Evolutionary conservation across 441 rosid species (phyloP).

Genomic region (Brassica hybrid): DNA sequence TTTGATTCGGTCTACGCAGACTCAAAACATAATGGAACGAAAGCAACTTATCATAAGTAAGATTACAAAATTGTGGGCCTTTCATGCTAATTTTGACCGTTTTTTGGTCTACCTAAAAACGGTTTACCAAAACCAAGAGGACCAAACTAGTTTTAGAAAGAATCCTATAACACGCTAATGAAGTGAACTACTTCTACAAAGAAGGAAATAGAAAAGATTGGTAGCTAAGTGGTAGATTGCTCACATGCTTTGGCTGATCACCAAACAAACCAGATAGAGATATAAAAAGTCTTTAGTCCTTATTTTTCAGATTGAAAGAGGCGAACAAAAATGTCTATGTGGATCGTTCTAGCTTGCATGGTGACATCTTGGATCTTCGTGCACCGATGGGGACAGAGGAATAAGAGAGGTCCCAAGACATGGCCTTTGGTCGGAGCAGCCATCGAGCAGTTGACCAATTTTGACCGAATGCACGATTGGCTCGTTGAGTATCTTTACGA

Average conservation of each 20-base stretch:
- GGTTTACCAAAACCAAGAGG: constrained; percentile 25
- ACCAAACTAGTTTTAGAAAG: neutral
- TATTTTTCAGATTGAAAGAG: constrained; percentile 14
- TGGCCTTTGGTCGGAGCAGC: constrained; percentile 97
- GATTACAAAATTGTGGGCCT: neutral
- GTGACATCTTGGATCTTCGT: constrained; percentile 67
- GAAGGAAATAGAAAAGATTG: constrained; percentile 42
- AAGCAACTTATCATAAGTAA: neutral
- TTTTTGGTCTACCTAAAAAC: constrained; percentile 19
- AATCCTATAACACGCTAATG: constrained; percentile 45
- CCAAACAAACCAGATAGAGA: constrained; percentile 14
- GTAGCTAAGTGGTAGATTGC: constrained; percentile 45
- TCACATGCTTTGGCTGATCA: constrained; percentile 42
- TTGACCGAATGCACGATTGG: constrained; percentile 94
- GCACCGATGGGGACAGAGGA: constrained; percentile 79
- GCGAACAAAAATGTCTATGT: constrained; percentile 43
- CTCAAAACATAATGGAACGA: constrained; percentile 12
- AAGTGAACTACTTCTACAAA: constrained; percentile 43
- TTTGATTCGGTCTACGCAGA: constrained; percentile 39
- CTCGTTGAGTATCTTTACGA: constrained; percentile 69
- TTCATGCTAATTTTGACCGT: constrained; percentile 4
- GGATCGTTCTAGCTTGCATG: constrained; percentile 47
- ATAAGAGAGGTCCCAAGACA: constrained; percentile 76
- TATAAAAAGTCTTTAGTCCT: constrained; percentile 24
- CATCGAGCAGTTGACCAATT: constrained; percentile 78